These are phyloP conservation scores for Trichosporon sp. DNA, from an alignment of 1,284 basidiomycete species.

Conservation along the genomic window DNA sequence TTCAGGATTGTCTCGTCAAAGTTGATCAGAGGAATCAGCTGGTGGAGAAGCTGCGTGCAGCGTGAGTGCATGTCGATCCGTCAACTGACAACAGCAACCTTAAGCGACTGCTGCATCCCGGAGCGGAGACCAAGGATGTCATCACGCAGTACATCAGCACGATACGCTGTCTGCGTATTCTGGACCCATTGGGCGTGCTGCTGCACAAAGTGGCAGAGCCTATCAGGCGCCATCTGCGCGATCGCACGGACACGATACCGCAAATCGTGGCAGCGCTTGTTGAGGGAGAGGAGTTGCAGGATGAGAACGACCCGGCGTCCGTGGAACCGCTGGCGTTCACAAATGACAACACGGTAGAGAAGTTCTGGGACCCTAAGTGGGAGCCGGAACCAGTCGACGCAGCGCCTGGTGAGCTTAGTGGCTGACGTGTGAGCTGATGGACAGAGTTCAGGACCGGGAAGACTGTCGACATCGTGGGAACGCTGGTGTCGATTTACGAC, in stretches of 20 bases:
- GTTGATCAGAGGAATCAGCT: constrained; percentile 49
- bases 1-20: constrained; percentile 49
- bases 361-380: constrained; percentile 86
- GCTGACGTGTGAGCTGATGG: background rate
- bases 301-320: constrained; percentile 53
- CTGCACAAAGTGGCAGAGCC: constrained; percentile 89
- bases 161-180: constrained; percentile 83
- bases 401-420: constrained; percentile 68
- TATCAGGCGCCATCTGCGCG: constrained; percentile 77
- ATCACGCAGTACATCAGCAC: constrained; percentile 91
- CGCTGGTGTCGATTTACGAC: constrained; percentile 92
- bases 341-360: constrained; percentile 73
- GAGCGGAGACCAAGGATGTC: constrained; percentile 91
- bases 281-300: constrained; percentile 71
- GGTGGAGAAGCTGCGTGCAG: constrained; percentile 49
- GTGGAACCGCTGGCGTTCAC: constrained; percentile 58
- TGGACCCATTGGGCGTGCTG: constrained; percentile 90
- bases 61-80: constrained; percentile 38
- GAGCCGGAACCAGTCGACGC: constrained; percentile 92
- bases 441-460: constrained; percentile 85
- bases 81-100: constrained; percentile 64
- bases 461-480: constrained; percentile 86
- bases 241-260: constrained; percentile 84
- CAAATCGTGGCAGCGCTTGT: constrained; percentile 90
- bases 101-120: constrained; percentile 89